Base-by-base conservation (phyloP, 2,329 filamentous ascomycete species). In the Podosphaera aphanis region DNA sequence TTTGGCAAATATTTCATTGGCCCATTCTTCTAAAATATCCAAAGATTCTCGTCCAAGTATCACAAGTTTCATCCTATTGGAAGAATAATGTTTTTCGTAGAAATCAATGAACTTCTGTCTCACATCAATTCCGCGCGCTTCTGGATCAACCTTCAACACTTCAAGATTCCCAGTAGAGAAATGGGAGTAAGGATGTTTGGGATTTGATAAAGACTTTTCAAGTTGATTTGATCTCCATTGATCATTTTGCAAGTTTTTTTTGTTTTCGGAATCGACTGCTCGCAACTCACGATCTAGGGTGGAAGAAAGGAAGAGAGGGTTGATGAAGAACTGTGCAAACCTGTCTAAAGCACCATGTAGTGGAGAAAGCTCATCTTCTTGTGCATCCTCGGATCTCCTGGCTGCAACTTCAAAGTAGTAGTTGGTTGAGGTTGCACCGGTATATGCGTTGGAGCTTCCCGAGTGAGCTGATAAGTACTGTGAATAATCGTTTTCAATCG, bases 321-420 rank as follows among this genome's bases (percentile, higher is more conserved):
- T 66, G 49, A 83, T 71, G 60, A 83, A 83, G 60, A 83, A 83
- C 56, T 83, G 79, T 8, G 79, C 75, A 57, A 83, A 83, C 43
- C 79, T 69, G 58, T 83, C 79, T 31, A 83, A 64, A 2, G 77
- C 79, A 21, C 79, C 79, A 60, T 79, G 79, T 3, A 83, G 63
- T 16, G 78, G 76, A n/a, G 74, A 73, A 51, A 70, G 63, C 27
- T 72, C 66, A 45, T 69, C 63, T 33, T 70, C 67, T 49, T 61
- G 57, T 15, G 77, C 75, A 58, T 69, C 74, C 13, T 81, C 74
- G 23, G 84, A 83, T 11, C 79, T 73, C 44, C 83, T 83, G 27
- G 85, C 84, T 18, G 83, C 83, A 48, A 95, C 77, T 58, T 98
- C 90, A 60, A 98, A 98, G 64, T 83, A 95, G 66, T 93, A 98